Percentiles rank a stretch among this genome's conserved stretches.
These are phyloP conservation scores for Phytophthora hibernalis DNA, from an alignment of 352 stramenopile genomes.

Conservation along the genomic window DNA sequence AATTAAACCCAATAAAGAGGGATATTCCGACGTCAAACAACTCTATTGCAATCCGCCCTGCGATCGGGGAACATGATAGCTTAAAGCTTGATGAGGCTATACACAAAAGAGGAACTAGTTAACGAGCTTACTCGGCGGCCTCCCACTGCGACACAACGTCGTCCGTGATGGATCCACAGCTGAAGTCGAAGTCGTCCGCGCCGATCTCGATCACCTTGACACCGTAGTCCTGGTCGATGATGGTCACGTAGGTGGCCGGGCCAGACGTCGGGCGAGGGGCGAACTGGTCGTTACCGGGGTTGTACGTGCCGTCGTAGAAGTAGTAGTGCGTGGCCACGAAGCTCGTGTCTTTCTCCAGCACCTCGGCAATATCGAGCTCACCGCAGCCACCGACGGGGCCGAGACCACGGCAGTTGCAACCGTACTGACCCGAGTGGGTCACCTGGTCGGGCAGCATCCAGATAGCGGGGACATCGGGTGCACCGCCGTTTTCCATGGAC, in stretches of 20 bases:
- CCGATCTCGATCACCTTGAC: constrained; percentile 75
- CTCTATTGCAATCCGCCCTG: constrained; percentile 28
- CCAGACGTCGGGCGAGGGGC: constrained; percentile 52
- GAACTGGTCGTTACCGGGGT: constrained; percentile 72
- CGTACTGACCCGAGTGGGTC: constrained; percentile 76
- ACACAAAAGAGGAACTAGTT: constrained; percentile 16
- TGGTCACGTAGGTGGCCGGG: constrained; percentile 69
- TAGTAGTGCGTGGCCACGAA: constrained; percentile 84
- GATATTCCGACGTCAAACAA: constrained; percentile 14
- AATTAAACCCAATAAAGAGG: not conserved
- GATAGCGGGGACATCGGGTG: constrained; percentile 70
- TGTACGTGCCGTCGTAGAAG: constrained; percentile 68
- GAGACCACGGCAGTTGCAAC: constrained; percentile 82
- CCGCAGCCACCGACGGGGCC: constrained; percentile 70
- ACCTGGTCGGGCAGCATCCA: constrained; percentile 81
- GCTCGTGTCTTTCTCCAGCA: constrained; percentile 66
- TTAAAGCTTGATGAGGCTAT: constrained; percentile 10
- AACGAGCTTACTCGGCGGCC: constrained; percentile 36
- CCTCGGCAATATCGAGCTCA: constrained; percentile 83
- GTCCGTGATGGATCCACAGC: constrained; percentile 47
- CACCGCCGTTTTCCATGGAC: constrained; percentile 53
- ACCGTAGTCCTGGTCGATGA: constrained; percentile 72
- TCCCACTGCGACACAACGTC: constrained; percentile 71
- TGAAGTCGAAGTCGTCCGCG: constrained; percentile 73
- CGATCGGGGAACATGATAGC: constrained; percentile 17